Evolutionary conservation across 2,329 filamentous ascomycete species (phyloP).

Genomic region (Hypoxylon sp.): DNA sequence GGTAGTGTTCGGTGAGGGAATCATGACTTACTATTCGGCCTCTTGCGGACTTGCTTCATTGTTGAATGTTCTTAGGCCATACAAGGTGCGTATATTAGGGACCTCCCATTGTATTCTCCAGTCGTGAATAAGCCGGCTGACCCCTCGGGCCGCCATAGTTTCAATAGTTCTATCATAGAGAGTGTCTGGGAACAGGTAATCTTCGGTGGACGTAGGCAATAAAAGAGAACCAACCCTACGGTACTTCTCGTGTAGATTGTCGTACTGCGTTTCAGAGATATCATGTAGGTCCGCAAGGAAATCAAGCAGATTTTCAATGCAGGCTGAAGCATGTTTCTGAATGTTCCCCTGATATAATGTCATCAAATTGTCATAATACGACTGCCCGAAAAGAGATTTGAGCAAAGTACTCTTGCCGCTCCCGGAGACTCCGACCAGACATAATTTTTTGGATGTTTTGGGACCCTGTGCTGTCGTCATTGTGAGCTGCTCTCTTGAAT

Average conservation of each 20-base stretch:
- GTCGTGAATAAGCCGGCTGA: background rate
- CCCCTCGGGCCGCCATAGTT: too few relatives aligned
- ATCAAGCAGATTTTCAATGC: background rate
- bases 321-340: background rate
- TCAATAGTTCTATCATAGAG: background rate
- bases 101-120: background rate
- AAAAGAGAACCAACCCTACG: background rate
- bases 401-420: background rate
- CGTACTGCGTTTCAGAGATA: background rate
- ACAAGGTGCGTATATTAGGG: background rate
- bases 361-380: background rate
- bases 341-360: background rate
- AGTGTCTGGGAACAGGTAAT: too few relatives aligned
- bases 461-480: background rate
- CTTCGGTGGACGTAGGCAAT: background rate
- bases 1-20: background rate
- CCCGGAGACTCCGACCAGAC: background rate
- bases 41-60: background rate
- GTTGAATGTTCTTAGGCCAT: background rate
- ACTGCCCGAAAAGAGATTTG: background rate
- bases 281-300: background rate
- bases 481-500: background rate
- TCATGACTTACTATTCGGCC: background rate
- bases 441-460: background rate
- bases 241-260: background rate